Base-by-base conservation (phyloP, 768 basidiomycete genomes). In the Tylopilus vinaceipallidus region DNA sequence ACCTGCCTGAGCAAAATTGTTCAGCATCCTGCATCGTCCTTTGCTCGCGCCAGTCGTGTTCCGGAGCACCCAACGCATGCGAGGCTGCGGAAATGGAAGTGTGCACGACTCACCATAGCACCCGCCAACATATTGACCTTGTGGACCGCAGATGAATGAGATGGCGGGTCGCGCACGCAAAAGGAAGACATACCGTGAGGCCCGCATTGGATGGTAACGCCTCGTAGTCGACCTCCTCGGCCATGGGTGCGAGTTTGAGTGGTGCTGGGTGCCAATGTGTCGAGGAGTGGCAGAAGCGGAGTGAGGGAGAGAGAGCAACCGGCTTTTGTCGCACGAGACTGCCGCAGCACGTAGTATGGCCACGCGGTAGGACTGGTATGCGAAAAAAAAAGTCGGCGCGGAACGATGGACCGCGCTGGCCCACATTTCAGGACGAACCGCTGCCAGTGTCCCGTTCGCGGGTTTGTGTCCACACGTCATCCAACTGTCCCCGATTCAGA, bases 81-180 rank as follows among this genome's bases (percentile, higher is more conserved):
- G 43, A 39, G 48, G 46, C 24, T 10, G 12, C 23, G 29, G 20
- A 12, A 48, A 20, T 37, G 45, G 38, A 14, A 38, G 17, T 39
- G 42, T 56, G 48, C 34, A 51, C 39, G 35, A 79, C 90, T 74
- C 66, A 95, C 94, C 68, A 98, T 74, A 44, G 94, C 94, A 54
- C 97, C 97, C 20, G 97, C 97, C 61, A 93, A 71, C 97, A 98
- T 98, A 71, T 94, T 95, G 52, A 97, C 91, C 89, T 91, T 49
- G 52, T 43, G 47, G 14, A 27, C 3, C 47, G 52, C 41, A 47
- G 41, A 49, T 65, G 50, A 42, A 46, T 36, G 49, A 59, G 47
- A 40, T 44, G 49, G n/a, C 44, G 34, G 43, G 60, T 45, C 55
- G 37, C 47, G 41, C 47, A 44, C 6, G 24, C 43, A 32, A 42